These are phyloP conservation scores for Lophiotrema nucula DNA, from an alignment of 495 filamentous ascomycete genomes.

Conservation along the genomic window DNA sequence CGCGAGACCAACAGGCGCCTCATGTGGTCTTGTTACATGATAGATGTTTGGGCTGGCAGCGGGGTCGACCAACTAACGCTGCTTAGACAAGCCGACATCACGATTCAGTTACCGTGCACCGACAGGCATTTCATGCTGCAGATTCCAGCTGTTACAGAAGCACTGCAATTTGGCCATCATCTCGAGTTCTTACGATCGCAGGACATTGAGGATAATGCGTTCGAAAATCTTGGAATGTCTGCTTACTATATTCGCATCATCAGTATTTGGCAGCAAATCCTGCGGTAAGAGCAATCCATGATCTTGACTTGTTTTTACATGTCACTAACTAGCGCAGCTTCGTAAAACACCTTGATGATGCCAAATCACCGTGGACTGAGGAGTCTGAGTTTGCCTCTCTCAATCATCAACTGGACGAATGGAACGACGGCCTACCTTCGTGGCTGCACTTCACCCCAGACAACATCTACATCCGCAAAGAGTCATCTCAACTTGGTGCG, in stretches of 20 bases:
- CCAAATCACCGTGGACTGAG: background rate
- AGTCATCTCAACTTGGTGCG: constrained; percentile 4
- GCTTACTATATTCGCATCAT: constrained; percentile 6
- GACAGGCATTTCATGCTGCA: constrained; percentile 3
- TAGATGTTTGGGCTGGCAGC: constrained; percentile 6
- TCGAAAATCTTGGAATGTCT: constrained; percentile 2
- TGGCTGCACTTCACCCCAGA: background rate
- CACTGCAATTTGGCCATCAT: background rate
- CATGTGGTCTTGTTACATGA: constrained; percentile 9
- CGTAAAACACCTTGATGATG: constrained; percentile 4
- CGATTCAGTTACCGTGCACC: constrained; percentile 4
- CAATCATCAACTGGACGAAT: background rate
- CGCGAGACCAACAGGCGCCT: background rate
- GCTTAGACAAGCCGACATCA: constrained; percentile 2
- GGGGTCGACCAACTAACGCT: constrained; percentile 3
- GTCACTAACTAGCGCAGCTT: background rate
- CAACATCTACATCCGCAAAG: constrained; percentile 9
- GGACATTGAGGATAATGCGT: background rate
- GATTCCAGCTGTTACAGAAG: background rate
- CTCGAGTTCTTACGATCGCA: background rate
- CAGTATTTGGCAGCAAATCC: background rate
- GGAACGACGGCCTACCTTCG: background rate
- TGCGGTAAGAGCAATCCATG: background rate
- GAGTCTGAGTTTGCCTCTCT: background rate
- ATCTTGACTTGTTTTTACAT: background rate